phyloP scores from a whole-genome alignment of 208 protist genomes.

The Leishmania arabica region DNA sequence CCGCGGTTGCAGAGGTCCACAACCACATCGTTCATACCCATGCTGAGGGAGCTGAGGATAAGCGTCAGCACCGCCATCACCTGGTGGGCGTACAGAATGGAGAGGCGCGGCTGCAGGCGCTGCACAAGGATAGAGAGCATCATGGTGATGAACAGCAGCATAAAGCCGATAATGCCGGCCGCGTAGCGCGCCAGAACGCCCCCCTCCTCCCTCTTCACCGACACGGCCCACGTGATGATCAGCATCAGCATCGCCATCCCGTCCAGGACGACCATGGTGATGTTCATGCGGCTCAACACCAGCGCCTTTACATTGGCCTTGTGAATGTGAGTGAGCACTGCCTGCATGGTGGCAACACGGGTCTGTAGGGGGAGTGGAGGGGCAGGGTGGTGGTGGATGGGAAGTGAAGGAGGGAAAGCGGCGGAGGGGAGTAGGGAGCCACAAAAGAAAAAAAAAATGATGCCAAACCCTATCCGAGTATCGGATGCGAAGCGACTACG shows the following conservation, averaged over 20 bases:
- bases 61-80: slow-evolving; percentile 67
- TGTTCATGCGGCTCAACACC: slow-evolving; percentile 66
- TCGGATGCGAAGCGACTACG: neutral
- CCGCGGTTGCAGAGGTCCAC: slow-evolving; percentile 71
- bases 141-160: slow-evolving; percentile 60
- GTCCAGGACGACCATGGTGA: slow-evolving; percentile 59
- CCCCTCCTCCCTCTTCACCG: slow-evolving; percentile 48
- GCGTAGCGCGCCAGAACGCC: slow-evolving; percentile 53
- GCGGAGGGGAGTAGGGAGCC: too few species aligned
- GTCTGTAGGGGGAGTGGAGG: neutral
- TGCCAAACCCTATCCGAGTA: neutral
- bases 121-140: slow-evolving; percentile 61
- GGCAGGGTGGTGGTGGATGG: neutral
- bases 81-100: slow-evolving; percentile 76
- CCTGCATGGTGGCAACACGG: slow-evolving; percentile 49
- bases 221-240: slow-evolving; percentile 67
- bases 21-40: slow-evolving; percentile 85
- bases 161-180: slow-evolving; percentile 62
- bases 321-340: slow-evolving; percentile 66
- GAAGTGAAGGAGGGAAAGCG: slow-evolving; percentile 1
- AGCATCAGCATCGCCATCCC: slow-evolving; percentile 65
- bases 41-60: slow-evolving; percentile 58
- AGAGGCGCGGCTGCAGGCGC: slow-evolving; percentile 56
- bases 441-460: neutral
- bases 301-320: slow-evolving; percentile 76